Percentiles rank a stretch among this genome's conserved stretches.
These are phyloP conservation scores for Colletotrichum melonis DNA, from an alignment of 2,329 filamentous ascomycete genomes.

Conservation along the genomic window DNA sequence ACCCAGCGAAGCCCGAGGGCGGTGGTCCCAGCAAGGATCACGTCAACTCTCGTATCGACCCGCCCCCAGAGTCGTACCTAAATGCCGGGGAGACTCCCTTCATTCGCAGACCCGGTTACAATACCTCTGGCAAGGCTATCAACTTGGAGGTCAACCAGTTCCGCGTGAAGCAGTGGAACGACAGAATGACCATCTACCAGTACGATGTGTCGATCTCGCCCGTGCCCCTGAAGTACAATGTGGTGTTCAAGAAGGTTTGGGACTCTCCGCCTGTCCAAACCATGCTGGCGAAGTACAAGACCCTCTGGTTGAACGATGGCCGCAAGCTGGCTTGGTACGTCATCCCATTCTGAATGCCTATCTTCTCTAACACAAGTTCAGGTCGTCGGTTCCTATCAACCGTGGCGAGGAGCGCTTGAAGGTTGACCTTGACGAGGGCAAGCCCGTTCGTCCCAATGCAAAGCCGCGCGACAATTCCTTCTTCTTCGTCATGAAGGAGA, in stretches of 20 bases:
- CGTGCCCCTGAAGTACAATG: slow-evolving; percentile 69
- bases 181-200: slow-evolving; percentile 75
- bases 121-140: slow-evolving; percentile 66
- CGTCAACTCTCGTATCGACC: slow-evolving; percentile 62
- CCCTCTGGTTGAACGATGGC: slow-evolving; percentile 81
- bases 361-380: slow-evolving; percentile 36
- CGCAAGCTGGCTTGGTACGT: slow-evolving; percentile 86
- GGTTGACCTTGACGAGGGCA: slow-evolving; percentile 80
- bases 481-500: slow-evolving; percentile 71
- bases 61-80: slow-evolving; percentile 68
- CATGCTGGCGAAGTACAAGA: slow-evolving; percentile 59
- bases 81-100: slow-evolving; percentile 45
- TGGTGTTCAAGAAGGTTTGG: slow-evolving; percentile 83
- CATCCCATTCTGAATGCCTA: not conserved
- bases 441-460: slow-evolving; percentile 50
- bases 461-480: slow-evolving; percentile 60
- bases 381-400: slow-evolving; percentile 52
- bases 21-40: slow-evolving; percentile 42
- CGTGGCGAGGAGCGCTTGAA: slow-evolving; percentile 64
- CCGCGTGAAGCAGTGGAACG: slow-evolving; percentile 69
- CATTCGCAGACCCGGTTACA: slow-evolving; percentile 65
- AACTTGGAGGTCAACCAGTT: slow-evolving; percentile 79
- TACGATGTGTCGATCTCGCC: slow-evolving; percentile 82
- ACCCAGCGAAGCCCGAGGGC: slow-evolving; percentile 53
- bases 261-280: slow-evolving; percentile 69